Evolutionary conservation across 1,284 basidiomycete species (phyloP), one percentile per base, ranked within the genome.

Genomic region (Leccinum pallidistipes): DNA sequence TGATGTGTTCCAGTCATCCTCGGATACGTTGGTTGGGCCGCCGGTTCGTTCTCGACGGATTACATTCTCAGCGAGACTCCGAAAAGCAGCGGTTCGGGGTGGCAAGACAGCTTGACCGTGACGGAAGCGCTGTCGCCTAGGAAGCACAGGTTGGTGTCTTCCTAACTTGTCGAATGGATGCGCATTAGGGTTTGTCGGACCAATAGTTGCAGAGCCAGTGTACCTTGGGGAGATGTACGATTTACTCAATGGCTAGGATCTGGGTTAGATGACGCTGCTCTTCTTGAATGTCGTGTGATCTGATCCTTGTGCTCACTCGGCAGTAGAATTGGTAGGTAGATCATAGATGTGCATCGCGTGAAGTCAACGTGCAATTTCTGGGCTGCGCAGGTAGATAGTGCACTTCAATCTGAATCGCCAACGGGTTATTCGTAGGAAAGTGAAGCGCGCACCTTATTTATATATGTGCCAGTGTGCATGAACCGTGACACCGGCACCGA

Each of bases 1-100:
- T 24, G 49, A 5, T 18, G 8, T 12, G 16, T n/a, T 55, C 60
- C 24, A 76, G 78, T 78, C 16, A 71, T 81, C 62, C 66, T 78
- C 34, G 82, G 82, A 5, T 83, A 82, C 68, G 67, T 78, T 29
- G 74, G 78, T 29, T 83, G 82, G 82, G 71, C 79, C 9, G 77
- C 78, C 16, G 78, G 77, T 34, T 73, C 71, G 62, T 77, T 79
- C 62, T 64, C 66, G 36, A 66, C 72, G 2, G 60, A 65, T 21
- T 77, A 78, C 58, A 68, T 74, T 12, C 69, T 80, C 59, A 72
- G 75, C 29, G 78, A 82, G 70, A 71, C 71, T 1, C 81, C 81
- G 0, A 18, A 45, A 45, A 45, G 2, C 5, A 45, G 61, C 21
- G 76, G 77, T 6, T 67, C 69, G 2, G 71, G 69, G 12, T 83